Conservation (phyloP, 2,329 filamentous ascomycete genomes). For the Penicillium rolfsii region DNA sequence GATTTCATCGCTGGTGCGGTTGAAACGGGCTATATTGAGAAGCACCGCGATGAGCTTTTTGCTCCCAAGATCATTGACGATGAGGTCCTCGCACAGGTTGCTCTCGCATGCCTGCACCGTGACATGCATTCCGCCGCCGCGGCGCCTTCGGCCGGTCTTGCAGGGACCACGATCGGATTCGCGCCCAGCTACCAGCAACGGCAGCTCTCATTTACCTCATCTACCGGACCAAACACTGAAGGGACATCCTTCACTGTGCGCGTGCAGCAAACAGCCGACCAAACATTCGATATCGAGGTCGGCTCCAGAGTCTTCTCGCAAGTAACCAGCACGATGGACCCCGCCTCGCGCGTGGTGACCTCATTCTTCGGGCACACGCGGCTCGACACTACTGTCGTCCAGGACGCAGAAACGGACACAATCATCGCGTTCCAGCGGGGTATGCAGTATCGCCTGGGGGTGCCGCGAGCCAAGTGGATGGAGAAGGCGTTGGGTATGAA, state of each 20-base stretch:
- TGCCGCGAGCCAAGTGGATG: constrained; percentile 72
- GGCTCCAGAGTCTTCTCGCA: constrained; percentile 43
- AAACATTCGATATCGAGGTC: constrained; percentile 55
- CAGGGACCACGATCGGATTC: constrained; percentile 57
- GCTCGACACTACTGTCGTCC: constrained; percentile 76
- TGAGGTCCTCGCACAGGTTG: constrained; percentile 85
- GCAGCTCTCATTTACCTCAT: constrained; percentile 59
- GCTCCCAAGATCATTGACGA: constrained; percentile 61
- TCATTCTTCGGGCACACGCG: constrained; percentile 82
- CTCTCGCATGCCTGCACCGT: constrained; percentile 70
- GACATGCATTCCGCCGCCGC: constrained; percentile 38
- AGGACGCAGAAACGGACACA: constrained; percentile 44
- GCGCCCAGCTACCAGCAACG: constrained; percentile 66
- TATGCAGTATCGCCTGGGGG: constrained; percentile 58
- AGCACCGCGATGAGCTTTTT: constrained; percentile 81
- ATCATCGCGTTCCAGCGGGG: constrained; percentile 78
- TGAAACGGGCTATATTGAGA: constrained; percentile 95
- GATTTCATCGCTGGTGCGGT: constrained; percentile 87
- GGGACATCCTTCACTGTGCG: constrained; percentile 49
- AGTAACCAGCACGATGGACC: constrained; percentile 54
- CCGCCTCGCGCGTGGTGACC: constrained; percentile 58
- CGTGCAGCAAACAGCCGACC: constrained; percentile 55
- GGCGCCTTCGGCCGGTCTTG: constrained; percentile 31
- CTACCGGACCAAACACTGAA: constrained; percentile 48
- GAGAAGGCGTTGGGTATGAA: constrained; percentile 84